These are phyloP conservation scores for Fusarium odoratissimum DNA, from an alignment of 2,329 filamentous ascomycete species.

Conservation along the genomic window DNA sequence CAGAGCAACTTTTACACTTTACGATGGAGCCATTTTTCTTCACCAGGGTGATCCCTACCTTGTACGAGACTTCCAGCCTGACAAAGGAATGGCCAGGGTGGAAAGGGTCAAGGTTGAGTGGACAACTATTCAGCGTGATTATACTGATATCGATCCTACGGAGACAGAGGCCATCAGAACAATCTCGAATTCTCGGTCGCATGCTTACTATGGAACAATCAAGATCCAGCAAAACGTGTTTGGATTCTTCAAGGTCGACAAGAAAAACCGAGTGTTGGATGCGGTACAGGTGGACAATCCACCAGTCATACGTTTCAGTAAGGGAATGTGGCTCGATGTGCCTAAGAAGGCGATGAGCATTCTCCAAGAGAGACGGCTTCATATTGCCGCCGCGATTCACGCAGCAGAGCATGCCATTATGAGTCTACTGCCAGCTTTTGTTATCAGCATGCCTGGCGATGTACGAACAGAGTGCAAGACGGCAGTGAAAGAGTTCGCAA, in stretches of 20 bases:
- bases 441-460: constrained; percentile 89
- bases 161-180: constrained; percentile 89
- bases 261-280: constrained; percentile 84
- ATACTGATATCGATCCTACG: constrained; percentile 91
- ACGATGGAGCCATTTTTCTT: constrained; percentile 96
- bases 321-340: constrained; percentile 96
- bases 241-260: constrained; percentile 97
- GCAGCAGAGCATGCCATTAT: constrained; percentile 94
- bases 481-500: constrained; percentile 86
- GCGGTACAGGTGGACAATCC: constrained; percentile 94
- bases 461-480: constrained; percentile 96
- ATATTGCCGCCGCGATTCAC: constrained; percentile 90
- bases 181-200: constrained; percentile 70
- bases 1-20: constrained; percentile 94
- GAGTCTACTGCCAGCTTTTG: constrained; percentile 88
- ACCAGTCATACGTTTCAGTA: constrained; percentile 84
- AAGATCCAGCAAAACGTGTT: constrained; percentile 90
- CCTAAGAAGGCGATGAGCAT: constrained; percentile 83
- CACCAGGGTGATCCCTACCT: constrained; percentile 96
- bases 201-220: constrained; percentile 88
- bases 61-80: constrained; percentile 87
- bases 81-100: constrained; percentile 85
- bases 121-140: constrained; percentile 94
- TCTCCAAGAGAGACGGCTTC: constrained; percentile 76
- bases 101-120: constrained; percentile 92